Evolutionary conservation across 176 grass and related monocot genomes (phyloP).

Genomic region (Musa troglodytarum): DNA sequence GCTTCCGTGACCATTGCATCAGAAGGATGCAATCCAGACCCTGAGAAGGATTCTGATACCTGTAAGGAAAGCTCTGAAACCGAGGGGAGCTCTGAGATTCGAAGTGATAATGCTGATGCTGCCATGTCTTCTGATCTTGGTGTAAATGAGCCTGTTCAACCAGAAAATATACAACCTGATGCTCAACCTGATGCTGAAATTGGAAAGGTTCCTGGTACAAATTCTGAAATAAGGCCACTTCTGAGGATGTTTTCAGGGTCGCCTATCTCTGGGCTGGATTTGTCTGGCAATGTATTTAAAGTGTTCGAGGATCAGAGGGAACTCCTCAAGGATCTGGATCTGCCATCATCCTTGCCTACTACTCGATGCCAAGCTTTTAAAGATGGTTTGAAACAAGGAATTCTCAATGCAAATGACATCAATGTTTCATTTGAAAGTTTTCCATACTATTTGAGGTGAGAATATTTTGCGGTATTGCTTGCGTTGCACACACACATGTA

Average conservation of each 20-base stretch:
- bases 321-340: constrained; percentile 45
- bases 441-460: constrained; percentile 96
- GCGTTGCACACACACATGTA: neutral
- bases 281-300: constrained; percentile 72
- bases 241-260: constrained; percentile 60
- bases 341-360: constrained; percentile 43
- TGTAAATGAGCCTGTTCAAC: constrained; percentile 35
- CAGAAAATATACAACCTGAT: constrained; percentile 40
- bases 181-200: constrained; percentile 49
- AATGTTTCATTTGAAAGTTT: constrained; percentile 84
- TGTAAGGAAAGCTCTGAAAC: constrained; percentile 48
- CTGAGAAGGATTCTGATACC: constrained; percentile 51
- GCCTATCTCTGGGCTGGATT: constrained; percentile 68
- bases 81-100: constrained; percentile 50
- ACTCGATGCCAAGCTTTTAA: constrained; percentile 84
- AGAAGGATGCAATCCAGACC: constrained; percentile 37
- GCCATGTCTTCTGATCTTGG: constrained; percentile 42
- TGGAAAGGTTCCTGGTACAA: constrained; percentile 44
- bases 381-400: constrained; percentile 75
- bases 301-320: constrained; percentile 78
- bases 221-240: constrained; percentile 66
- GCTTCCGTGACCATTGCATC: constrained; percentile 49
- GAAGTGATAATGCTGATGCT: constrained; percentile 43
- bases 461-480: neutral
- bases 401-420: constrained; percentile 74